A percentile compares a stretch with the other conserved stretches of the same genome.
These are phyloP conservation scores for Paecilomyces fulvus DNA, from an alignment of 2,329 filamentous ascomycete species.

Conservation along the genomic window DNA sequence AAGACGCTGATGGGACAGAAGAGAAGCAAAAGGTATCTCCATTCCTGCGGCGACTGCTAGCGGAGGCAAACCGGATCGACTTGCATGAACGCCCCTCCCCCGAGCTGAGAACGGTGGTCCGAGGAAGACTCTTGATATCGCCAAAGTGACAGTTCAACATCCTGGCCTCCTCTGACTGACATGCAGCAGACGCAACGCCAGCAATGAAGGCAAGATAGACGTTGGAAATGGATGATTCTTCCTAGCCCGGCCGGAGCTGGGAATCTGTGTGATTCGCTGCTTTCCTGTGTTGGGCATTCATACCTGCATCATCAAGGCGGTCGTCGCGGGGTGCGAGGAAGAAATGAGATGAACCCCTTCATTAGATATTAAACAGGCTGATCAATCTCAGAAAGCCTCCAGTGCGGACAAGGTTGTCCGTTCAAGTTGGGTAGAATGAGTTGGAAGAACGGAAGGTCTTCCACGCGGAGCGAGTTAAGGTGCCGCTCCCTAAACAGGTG, in stretches of 20 bases:
- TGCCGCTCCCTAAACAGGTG: neutral
- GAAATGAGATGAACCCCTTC: neutral
- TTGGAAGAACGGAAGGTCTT: neutral
- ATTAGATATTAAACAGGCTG: neutral
- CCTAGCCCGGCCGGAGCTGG: constrained; percentile 2
- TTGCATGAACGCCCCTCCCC: constrained; percentile 19
- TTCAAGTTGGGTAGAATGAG: neutral
- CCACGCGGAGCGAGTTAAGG: neutral
- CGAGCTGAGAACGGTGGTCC: constrained; percentile 2
- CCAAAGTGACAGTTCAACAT: constrained; percentile 4
- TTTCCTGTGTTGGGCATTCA: constrained; percentile 34
- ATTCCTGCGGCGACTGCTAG: neutral
- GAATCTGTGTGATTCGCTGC: constrained; percentile 23
- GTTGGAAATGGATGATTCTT: neutral
- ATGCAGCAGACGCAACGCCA: constrained; percentile 19
- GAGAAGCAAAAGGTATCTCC: neutral
- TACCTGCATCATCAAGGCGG: constrained; percentile 23
- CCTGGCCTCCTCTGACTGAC: constrained; percentile 11
- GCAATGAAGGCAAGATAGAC: constrained; percentile 15
- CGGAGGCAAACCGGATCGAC: constrained; percentile 18
- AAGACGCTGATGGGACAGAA: neutral
- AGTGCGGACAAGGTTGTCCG: neutral
- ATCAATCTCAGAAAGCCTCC: neutral
- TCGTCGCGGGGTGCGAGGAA: neutral
- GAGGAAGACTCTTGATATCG: neutral